phyloP scores from a whole-genome alignment of 768 basidiomycete genomes.

The Paxillus rubicundulus region DNA sequence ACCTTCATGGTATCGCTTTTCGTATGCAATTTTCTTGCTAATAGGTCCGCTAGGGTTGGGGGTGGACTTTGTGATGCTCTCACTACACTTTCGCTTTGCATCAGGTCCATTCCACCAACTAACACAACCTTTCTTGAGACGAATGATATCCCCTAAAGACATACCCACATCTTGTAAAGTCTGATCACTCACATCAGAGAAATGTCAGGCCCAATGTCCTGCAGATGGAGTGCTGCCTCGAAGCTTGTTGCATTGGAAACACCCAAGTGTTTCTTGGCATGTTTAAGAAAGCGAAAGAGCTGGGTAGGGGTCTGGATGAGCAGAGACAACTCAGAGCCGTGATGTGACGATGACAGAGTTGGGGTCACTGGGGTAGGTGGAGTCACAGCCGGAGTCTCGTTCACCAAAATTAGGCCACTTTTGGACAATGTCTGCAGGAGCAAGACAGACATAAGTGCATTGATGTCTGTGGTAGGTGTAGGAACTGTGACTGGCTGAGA shows the following conservation, averaged over 20 bases:
- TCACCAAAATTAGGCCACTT: background rate
- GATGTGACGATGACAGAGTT: background rate
- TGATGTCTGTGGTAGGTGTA: background rate
- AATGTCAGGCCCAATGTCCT: background rate
- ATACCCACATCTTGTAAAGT: background rate
- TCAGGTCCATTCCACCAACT: conserved; percentile 5
- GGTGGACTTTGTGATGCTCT: background rate
- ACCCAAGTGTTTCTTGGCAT: conserved; percentile 1
- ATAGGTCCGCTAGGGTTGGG: background rate
- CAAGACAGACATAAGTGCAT: no score
- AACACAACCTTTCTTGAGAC: conserved; percentile 1
- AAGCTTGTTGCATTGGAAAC: background rate
- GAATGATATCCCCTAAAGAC: background rate
- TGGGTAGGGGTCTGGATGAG: background rate
- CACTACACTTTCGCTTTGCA: background rate
- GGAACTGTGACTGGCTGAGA: background rate
- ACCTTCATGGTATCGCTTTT: background rate
- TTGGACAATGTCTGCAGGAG: background rate
- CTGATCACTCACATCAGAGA: background rate
- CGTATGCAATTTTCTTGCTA: background rate
- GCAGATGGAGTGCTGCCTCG: background rate
- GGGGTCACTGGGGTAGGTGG: background rate
- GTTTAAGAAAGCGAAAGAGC: background rate
- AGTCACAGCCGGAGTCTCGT: no score
- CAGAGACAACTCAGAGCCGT: background rate